Evolutionary conservation across 192 early-diverging fungal species (phyloP).

Genomic region (Kappamyces sp.): DNA sequence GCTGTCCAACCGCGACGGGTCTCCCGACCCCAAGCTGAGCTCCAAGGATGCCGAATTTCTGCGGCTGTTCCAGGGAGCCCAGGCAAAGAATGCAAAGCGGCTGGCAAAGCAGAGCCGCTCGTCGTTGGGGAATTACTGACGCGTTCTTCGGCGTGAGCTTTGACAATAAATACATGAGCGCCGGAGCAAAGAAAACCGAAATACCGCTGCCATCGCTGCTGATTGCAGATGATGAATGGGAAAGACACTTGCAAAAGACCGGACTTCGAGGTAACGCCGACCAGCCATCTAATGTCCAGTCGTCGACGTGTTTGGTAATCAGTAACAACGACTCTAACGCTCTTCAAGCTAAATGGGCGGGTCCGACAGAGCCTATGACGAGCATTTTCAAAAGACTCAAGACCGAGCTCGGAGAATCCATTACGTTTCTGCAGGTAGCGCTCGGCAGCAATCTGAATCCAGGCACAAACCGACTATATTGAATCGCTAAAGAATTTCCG

Average conservation of each 20-base stretch:
- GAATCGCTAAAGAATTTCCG: slow-evolving; percentile 36
- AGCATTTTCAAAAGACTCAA: slow-evolving; percentile 58
- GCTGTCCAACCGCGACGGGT: neutral
- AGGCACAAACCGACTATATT: slow-evolving; percentile 50
- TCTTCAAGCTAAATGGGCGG: slow-evolving; percentile 49
- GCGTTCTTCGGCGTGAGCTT: neutral
- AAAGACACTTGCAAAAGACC: slow-evolving; percentile 25
- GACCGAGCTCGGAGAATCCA: slow-evolving; percentile 45
- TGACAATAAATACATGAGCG: slow-evolving; percentile 29
- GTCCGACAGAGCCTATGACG: slow-evolving; percentile 55
- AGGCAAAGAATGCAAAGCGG: too few relatives aligned
- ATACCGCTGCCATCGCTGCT: slow-evolving; percentile 10
- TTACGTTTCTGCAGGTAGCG: slow-evolving; percentile 41
- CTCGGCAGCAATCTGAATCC: neutral
- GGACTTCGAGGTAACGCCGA: slow-evolving; percentile 20
- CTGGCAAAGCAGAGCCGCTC: slow-evolving; percentile 13
- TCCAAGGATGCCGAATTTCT: slow-evolving; percentile 8
- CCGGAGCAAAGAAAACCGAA: slow-evolving; percentile 32
- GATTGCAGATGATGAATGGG: slow-evolving; percentile 39
- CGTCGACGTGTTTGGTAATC: slow-evolving; percentile 43
- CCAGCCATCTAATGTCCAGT: slow-evolving; percentile 17
- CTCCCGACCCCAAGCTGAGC: neutral
- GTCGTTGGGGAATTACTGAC: neutral
- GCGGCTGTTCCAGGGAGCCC: slow-evolving; percentile 1
- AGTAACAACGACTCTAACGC: neutral